Evolutionary conservation across 2,329 filamentous ascomycete genomes (phyloP).

Genomic region (Fusarium graminum): DNA sequence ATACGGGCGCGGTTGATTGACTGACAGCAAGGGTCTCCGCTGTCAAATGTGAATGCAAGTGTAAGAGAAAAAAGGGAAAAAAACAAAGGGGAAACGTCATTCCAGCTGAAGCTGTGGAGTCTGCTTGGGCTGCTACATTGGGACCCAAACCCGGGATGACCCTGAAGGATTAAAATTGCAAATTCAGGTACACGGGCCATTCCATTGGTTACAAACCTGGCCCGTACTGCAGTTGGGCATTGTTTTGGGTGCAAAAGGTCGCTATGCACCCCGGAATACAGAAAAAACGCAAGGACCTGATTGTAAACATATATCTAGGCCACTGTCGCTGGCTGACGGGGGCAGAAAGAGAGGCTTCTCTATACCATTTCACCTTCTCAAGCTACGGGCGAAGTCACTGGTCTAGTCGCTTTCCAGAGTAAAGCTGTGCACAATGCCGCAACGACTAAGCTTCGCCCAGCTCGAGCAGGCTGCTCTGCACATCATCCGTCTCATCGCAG

Average conservation of each 20-base stretch:
- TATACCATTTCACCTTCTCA: conserved; percentile 4
- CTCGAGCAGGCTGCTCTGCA: conserved; percentile 84
- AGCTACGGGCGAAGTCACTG: conserved; percentile 36
- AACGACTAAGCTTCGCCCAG: conserved; percentile 48
- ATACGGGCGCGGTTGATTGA: not conserved
- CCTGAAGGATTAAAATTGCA: conserved; percentile 40
- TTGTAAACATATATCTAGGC: conserved; percentile 27
- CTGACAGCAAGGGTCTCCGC: not conserved
- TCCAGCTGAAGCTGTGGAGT: conserved; percentile 11
- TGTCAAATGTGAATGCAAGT: not conserved
- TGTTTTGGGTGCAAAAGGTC: conserved; percentile 17
- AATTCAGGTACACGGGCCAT: conserved; percentile 16
- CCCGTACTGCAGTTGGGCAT: conserved; percentile 38
- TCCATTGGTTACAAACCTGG: conserved; percentile 24
- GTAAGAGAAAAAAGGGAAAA: not conserved
- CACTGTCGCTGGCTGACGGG: not conserved
- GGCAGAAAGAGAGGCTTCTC: not conserved
- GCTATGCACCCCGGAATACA: conserved; percentile 24
- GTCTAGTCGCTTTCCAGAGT: conserved; percentile 38
- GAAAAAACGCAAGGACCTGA: conserved; percentile 17
- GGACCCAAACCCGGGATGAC: conserved; percentile 39
- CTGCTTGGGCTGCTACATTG: conserved; percentile 30
- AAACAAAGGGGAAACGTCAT: conserved; percentile 15
- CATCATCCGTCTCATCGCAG: conserved; percentile 86
- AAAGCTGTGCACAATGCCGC: conserved; percentile 43